phyloP scores from a whole-genome alignment of 768 basidiomycete species.

The Gyrodon lividus region DNA sequence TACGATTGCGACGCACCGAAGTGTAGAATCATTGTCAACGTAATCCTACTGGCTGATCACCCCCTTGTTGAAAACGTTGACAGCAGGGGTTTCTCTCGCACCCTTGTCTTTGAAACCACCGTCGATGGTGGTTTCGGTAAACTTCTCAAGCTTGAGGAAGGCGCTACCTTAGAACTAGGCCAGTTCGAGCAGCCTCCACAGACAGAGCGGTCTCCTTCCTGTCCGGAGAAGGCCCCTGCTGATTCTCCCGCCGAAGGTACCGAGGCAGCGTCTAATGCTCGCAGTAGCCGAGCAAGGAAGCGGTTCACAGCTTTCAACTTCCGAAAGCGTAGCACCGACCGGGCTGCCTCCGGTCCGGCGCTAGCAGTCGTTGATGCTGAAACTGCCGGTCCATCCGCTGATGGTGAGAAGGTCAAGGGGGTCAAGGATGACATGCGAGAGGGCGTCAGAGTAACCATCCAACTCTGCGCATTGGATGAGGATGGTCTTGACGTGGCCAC shows the following conservation, averaged over 20 bases:
- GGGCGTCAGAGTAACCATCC: constrained; percentile 77
- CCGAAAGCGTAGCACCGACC: constrained; percentile 52
- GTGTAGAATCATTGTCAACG: constrained; percentile 76
- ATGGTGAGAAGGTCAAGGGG: constrained; percentile 41
- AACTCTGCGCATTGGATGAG: constrained; percentile 78
- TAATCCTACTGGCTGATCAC: constrained; percentile 66
- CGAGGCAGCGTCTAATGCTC: constrained; percentile 14
- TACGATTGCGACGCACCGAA: constrained; percentile 90
- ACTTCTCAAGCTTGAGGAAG: constrained; percentile 70
- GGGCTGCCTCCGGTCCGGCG: constrained; percentile 70
- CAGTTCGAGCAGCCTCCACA: constrained; percentile 53
- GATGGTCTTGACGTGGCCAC: constrained; percentile 64
- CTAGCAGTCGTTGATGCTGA: constrained; percentile 77
- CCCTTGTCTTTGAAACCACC: constrained; percentile 44
- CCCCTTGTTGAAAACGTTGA: constrained; percentile 47
- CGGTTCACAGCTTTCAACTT: constrained; percentile 71
- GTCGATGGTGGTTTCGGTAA: constrained; percentile 85
- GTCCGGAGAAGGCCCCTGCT: constrained; percentile 12
- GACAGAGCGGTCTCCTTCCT: constrained; percentile 18
- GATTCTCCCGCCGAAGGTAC: constrained; percentile 11
- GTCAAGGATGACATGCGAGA: constrained; percentile 50
- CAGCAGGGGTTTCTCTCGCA: constrained; percentile 25
- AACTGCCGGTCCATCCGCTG: constrained; percentile 30
- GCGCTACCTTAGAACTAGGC: constrained; percentile 76
- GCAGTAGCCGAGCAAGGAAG: constrained; percentile 1